Percentiles rank a stretch among this genome's conserved stretches.
phyloP scores from a whole-genome alignment of 208 protist genomes.

The Wallacemonas sp. region DNA sequence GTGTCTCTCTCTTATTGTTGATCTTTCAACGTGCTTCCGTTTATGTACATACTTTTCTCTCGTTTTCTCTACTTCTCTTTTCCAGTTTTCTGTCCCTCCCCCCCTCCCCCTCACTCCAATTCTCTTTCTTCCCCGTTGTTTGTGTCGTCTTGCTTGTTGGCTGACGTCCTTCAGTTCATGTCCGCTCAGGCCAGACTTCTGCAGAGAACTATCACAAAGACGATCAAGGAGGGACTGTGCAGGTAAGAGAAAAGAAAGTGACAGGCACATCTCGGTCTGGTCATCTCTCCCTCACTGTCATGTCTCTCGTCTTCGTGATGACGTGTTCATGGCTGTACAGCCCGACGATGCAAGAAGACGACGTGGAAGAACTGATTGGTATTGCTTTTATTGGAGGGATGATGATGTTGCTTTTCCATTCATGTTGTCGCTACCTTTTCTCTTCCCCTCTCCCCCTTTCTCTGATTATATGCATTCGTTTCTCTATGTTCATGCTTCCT shows the following conservation, averaged over 20 bases:
- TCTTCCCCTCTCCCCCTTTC: no score
- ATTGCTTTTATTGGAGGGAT: no score
- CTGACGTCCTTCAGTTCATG: conserved; percentile 12
- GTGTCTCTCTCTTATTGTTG: not conserved
- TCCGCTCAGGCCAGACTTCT: not conserved
- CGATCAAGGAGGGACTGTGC: no score
- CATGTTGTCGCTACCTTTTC: no score
- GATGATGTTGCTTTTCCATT: conserved; percentile 15
- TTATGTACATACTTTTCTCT: conserved; percentile 18
- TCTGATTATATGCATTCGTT: not conserved
- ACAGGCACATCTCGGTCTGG: no score
- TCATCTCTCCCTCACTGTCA: no score
- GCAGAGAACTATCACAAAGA: no score
- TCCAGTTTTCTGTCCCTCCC: not conserved
- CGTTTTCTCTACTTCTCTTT: conserved; percentile 11
- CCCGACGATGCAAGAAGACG: no score
- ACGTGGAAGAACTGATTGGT: no score
- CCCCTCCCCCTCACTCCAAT: not conserved
- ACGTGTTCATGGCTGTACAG: no score
- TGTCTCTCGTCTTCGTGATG: no score
- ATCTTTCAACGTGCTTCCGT: conserved; percentile 6
- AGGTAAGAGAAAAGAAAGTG: no score
- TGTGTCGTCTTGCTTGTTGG: conserved; percentile 5
- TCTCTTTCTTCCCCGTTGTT: not conserved
- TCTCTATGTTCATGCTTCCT: not conserved